Percentiles rank a stretch among this genome's conserved stretches.
Conservation (phyloP, 441 rosid species). For the Omphalea diandra region DNA sequence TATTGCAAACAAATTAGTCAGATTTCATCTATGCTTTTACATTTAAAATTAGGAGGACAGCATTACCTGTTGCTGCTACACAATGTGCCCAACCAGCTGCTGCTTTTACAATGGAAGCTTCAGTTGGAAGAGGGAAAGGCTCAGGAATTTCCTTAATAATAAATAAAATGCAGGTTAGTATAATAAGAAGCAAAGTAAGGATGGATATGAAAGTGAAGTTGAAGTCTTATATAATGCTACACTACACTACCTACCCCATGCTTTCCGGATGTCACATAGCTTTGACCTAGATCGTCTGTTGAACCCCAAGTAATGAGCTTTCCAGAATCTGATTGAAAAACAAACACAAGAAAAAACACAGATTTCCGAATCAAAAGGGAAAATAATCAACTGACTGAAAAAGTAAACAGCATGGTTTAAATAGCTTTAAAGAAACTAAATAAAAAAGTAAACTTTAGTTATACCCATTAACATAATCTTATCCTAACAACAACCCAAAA, state of each 20-base stretch:
- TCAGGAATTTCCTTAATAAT: slow-evolving; percentile 77
- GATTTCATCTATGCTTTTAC: background rate
- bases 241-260: slow-evolving; percentile 98
- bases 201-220: slow-evolving; percentile 20
- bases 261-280: slow-evolving; percentile 94
- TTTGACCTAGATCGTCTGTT: slow-evolving; percentile 95
- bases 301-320: slow-evolving; percentile 99
- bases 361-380: slow-evolving; percentile 1
- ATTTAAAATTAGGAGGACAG: background rate
- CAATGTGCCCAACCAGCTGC: slow-evolving; percentile 99
- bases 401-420: background rate
- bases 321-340: slow-evolving; percentile 63
- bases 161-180: slow-evolving; percentile 13
- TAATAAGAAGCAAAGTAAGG: slow-evolving; percentile 2
- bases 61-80: slow-evolving; percentile 77
- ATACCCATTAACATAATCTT: background rate
- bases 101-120: slow-evolving; percentile 60
- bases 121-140: slow-evolving; percentile 89
- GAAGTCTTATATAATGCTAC: slow-evolving; percentile 18
- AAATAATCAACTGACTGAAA: background rate
- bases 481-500: background rate
- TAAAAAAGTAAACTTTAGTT: background rate
- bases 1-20: slow-evolving; percentile 4
- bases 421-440: background rate
- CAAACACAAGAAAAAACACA: slow-evolving; percentile 15